Evolutionary conservation across 78 protist genomes (phyloP).

Genomic region (Speleostelium caveatum): DNA sequence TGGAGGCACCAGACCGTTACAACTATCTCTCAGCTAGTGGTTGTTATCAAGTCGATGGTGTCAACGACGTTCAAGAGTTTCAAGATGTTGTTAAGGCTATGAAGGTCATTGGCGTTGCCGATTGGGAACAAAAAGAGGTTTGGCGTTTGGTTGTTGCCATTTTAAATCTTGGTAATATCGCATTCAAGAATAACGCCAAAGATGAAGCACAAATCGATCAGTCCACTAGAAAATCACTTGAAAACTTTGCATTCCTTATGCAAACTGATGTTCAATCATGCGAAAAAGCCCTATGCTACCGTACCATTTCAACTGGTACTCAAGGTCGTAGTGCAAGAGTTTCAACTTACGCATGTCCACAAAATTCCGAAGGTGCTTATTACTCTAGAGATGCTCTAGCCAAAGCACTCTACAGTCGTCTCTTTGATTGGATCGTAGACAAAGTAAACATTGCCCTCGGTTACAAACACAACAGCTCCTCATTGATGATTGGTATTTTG

Average conservation of each 20-base stretch:
- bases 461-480: conserved; percentile 5
- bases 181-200: conserved; percentile 75
- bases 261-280: conserved; percentile 72
- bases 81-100: conserved; percentile 84
- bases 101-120: conserved; percentile 86
- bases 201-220: conserved; percentile 77
- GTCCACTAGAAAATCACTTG: conserved; percentile 55
- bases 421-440: conserved; percentile 93
- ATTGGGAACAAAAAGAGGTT: conserved; percentile 74
- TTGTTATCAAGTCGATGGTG: conserved; percentile 85
- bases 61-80: conserved; percentile 90
- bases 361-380: conserved; percentile 81
- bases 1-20: conserved; percentile 81
- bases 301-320: conserved; percentile 84
- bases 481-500: conserved; percentile 89
- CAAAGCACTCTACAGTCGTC: conserved; percentile 94
- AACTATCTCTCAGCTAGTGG: conserved; percentile 64
- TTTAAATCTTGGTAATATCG: conserved; percentile 90
- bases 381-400: conserved; percentile 92
- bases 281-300: conserved; percentile 59
- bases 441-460: conserved; percentile 87
- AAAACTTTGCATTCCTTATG: conserved; percentile 78
- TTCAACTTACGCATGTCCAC: conserved; percentile 81
- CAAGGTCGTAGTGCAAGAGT: conserved; percentile 83
- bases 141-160: conserved; percentile 89